Conservation (phyloP, 2,329 filamentous ascomycete species). For the Talaromyces sp. region DNA sequence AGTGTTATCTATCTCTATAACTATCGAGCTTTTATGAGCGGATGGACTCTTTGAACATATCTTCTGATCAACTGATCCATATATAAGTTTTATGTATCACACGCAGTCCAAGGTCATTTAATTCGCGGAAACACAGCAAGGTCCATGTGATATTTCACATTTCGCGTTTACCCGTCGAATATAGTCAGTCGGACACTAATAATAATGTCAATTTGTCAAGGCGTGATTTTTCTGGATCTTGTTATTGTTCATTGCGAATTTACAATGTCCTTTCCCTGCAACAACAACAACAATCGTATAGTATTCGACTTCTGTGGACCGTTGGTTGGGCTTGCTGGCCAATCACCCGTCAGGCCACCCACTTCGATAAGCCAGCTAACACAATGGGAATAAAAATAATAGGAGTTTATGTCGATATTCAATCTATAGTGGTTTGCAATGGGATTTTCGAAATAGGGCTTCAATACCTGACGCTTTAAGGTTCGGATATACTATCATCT, state of each 20-base stretch:
- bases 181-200: background rate
- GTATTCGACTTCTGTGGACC: background rate
- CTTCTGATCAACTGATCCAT: background rate
- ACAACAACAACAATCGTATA: background rate
- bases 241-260: background rate
- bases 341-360: background rate
- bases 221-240: background rate
- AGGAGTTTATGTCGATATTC: background rate
- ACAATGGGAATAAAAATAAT: background rate
- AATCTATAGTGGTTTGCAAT: background rate
- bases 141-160: background rate
- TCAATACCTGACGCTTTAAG: background rate
- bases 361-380: background rate
- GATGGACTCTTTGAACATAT: background rate
- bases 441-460: background rate
- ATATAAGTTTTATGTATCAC: background rate
- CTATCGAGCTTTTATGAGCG: background rate
- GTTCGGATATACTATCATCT: background rate
- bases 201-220: background rate
- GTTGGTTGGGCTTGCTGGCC: background rate
- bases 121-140: background rate
- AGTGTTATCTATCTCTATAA: background rate
- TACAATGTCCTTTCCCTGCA: too few species aligned
- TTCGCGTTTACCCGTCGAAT: background rate
- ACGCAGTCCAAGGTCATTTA: background rate